Evolutionary conservation across 2,329 filamentous ascomycete species (phyloP).

Genomic region (Apiospora rasikravindrae): DNA sequence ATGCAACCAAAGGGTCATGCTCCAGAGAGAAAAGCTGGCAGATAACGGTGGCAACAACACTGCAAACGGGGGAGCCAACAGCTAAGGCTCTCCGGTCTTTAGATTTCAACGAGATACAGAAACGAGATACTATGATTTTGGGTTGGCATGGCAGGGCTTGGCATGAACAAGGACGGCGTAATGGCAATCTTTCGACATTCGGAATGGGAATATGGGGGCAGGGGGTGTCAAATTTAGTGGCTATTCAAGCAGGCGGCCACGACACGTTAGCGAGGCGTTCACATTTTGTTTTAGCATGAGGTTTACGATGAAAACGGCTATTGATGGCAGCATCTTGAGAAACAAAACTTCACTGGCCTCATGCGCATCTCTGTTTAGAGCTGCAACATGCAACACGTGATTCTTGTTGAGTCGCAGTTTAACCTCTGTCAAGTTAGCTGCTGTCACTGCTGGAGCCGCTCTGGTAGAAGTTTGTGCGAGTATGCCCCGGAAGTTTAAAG

Average conservation of each 20-base stretch:
- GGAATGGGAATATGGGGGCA: background rate
- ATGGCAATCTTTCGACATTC: background rate
- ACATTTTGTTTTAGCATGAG: constrained; percentile 3
- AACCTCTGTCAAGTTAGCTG: background rate
- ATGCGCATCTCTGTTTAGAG: background rate
- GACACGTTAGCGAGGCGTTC: constrained; percentile 9
- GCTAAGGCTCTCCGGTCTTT: constrained; percentile 22
- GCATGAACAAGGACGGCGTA: constrained; percentile 2
- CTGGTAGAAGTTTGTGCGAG: background rate
- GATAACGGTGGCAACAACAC: constrained; percentile 38
- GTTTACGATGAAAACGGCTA: constrained; percentile 6
- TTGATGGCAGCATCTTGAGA: background rate
- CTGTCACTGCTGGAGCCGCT: background rate
- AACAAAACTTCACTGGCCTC: background rate
- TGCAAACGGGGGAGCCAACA: constrained; percentile 32
- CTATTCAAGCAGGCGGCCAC: background rate
- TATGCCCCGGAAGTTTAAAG: background rate
- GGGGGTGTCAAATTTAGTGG: background rate
- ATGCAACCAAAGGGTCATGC: constrained; percentile 69
- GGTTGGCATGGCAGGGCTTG: background rate
- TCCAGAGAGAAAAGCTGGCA: constrained; percentile 60
- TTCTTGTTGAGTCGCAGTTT: background rate
- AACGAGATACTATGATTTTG: constrained; percentile 4
- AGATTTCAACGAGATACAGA: constrained; percentile 8
- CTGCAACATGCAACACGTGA: background rate